Evolutionary conservation across 2,329 filamentous ascomycete species (phyloP).

Genomic region (Fusarium sp.): DNA sequence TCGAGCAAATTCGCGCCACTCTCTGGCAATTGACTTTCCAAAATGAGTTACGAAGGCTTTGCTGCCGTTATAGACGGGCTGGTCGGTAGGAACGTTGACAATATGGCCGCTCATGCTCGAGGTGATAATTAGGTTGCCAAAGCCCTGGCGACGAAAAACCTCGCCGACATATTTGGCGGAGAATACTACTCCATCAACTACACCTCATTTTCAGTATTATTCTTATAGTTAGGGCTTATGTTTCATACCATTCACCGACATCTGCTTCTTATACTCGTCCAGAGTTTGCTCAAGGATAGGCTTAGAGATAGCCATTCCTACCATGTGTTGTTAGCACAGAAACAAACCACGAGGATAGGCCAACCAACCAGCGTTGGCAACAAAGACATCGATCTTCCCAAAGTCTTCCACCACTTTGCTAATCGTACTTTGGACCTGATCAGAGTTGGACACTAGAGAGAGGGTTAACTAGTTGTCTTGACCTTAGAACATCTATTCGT

Average conservation of each 20-base stretch:
- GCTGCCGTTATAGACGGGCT: slow-evolving; percentile 66
- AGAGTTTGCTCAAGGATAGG: slow-evolving; percentile 65
- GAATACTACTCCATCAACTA: slow-evolving; percentile 61
- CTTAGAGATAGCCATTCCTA: slow-evolving; percentile 56
- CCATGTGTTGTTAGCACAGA: neutral
- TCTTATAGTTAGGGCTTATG: too few species aligned
- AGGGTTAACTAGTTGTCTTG: neutral
- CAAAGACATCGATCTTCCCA: slow-evolving; percentile 33
- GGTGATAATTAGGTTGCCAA: slow-evolving; percentile 63
- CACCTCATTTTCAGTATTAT: neutral
- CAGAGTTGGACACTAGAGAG: slow-evolving; percentile 53
- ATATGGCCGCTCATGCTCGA: slow-evolving; percentile 60
- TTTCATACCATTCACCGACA: slow-evolving; percentile 63
- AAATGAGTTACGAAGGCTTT: slow-evolving; percentile 67
- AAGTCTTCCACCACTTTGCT: slow-evolving; percentile 28
- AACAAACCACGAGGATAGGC: neutral
- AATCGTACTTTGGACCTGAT: slow-evolving; percentile 32
- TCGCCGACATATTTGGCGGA: slow-evolving; percentile 57
- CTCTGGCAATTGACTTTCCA: slow-evolving; percentile 63
- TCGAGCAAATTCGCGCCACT: slow-evolving; percentile 67
- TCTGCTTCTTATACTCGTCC: slow-evolving; percentile 61
- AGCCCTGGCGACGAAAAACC: slow-evolving; percentile 55
- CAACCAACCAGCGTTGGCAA: slow-evolving; percentile 45
- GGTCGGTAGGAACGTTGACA: slow-evolving; percentile 62
- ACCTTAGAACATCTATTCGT: too few species aligned